Conservation (phyloP, 169 alveolate species). For the Cryptosporidium canis region DNA sequence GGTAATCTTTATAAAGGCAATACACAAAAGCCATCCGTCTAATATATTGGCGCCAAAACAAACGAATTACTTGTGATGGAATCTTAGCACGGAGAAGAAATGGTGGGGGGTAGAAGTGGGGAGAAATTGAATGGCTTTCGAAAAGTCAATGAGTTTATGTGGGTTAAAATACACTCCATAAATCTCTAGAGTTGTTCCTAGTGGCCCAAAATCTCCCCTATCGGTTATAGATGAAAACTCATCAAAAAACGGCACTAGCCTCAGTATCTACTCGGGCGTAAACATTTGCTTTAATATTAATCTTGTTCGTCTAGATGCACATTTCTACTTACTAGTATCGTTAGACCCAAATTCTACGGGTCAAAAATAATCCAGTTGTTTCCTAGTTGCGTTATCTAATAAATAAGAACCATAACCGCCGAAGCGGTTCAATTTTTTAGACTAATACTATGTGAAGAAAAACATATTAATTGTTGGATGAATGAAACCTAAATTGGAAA, state of each 20-base stretch:
- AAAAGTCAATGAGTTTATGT: not conserved
- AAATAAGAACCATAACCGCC: not conserved
- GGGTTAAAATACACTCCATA: not conserved
- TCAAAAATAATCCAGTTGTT: too few relatives aligned
- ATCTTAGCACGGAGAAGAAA: not conserved
- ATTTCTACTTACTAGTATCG: too few relatives aligned
- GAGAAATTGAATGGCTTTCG: not conserved
- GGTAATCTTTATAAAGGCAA: not conserved
- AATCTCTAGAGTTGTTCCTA: not conserved
- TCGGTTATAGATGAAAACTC: too few relatives aligned
- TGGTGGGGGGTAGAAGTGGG: not conserved
- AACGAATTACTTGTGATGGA: not conserved
- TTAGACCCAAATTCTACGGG: too few relatives aligned
- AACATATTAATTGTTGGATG: not conserved
- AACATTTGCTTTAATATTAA: too few relatives aligned
- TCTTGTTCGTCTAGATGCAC: too few relatives aligned
- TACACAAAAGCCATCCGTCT: not conserved
- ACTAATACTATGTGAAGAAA: not conserved
- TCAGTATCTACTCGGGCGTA: too few relatives aligned
- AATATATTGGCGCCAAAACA: not conserved
- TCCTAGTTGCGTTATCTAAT: not conserved
- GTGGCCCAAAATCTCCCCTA: too few relatives aligned
- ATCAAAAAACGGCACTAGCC: too few relatives aligned
- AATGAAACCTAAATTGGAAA: conserved; percentile 27
- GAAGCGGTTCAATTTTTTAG: not conserved